Conservation (phyloP, 164 flowering plant species). For the Magnolia kwangsiensis region DNA sequence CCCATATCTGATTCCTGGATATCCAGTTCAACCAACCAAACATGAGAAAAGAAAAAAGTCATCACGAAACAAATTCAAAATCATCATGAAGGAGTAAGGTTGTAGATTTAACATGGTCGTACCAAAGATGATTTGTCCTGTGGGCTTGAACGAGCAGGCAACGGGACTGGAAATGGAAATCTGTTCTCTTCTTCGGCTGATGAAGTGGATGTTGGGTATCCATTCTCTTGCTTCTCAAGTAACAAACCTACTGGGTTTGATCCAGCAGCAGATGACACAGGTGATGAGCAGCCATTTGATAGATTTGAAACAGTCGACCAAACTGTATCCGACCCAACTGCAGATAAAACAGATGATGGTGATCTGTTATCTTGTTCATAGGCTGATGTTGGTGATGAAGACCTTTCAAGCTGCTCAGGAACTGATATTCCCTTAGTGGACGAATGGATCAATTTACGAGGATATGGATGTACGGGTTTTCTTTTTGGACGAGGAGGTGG, state of each 20-base stretch:
- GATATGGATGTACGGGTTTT: constrained; percentile 83
- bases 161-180: constrained; percentile 14
- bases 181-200: constrained; percentile 30
- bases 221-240: constrained; percentile 18
- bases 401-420: constrained; percentile 24
- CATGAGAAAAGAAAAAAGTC: neutral
- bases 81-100: neutral
- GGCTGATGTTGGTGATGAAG: constrained; percentile 35
- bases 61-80: neutral
- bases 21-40: neutral
- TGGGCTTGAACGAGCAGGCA: constrained; percentile 12
- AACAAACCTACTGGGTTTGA: neutral
- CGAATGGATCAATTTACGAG: constrained; percentile 50
- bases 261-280: constrained; percentile 40
- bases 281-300: constrained; percentile 36
- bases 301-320: constrained; percentile 36
- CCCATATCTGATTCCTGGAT: constrained; percentile 31
- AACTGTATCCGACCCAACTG: constrained; percentile 38
- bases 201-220: constrained; percentile 13
- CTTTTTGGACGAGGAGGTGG: constrained; percentile 93
- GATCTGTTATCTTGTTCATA: constrained; percentile 47
- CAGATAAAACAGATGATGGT: constrained; percentile 65
- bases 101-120: neutral
- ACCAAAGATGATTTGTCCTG: constrained; percentile 35
- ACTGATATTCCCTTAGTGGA: constrained; percentile 19